Conservation (phyloP, 2,329 filamentous ascomycete species). For the Clarireedia homoeocarpa region DNA sequence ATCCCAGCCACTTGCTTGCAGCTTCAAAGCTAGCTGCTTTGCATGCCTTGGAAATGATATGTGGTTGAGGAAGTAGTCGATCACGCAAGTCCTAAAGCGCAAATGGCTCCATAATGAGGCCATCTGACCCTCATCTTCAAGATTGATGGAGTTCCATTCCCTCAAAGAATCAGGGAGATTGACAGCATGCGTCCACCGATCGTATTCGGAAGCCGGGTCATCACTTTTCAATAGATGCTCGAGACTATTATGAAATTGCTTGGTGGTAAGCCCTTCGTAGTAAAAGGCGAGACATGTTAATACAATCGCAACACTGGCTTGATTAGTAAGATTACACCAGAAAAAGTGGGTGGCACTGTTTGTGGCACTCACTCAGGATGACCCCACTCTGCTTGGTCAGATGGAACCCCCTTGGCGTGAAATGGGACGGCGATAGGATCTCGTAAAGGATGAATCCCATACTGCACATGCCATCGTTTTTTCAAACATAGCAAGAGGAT, state of each 20-base stretch:
- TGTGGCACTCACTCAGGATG: slow-evolving; percentile 45
- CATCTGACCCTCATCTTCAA: slow-evolving; percentile 47
- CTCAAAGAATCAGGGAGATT: slow-evolving; percentile 39
- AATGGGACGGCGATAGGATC: slow-evolving; percentile 60
- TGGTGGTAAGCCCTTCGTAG: slow-evolving; percentile 45
- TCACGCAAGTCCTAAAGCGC: slow-evolving; percentile 39
- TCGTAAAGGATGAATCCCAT: slow-evolving; percentile 46
- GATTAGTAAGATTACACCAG: background rate
- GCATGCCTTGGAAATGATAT: slow-evolving; percentile 59
- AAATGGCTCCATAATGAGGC: slow-evolving; percentile 42
- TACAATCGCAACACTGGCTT: slow-evolving; percentile 43
- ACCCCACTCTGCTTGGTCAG: slow-evolving; percentile 55
- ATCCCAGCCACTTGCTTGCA: slow-evolving; percentile 62
- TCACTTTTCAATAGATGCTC: slow-evolving; percentile 45
- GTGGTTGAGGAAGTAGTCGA: slow-evolving; percentile 55
- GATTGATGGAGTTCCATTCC: slow-evolving; percentile 50
- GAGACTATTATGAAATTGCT: slow-evolving; percentile 43
- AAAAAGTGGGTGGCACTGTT: background rate
- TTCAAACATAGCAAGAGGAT: slow-evolving; percentile 44
- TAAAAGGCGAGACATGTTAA: slow-evolving; percentile 63
- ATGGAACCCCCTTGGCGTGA: slow-evolving; percentile 56
- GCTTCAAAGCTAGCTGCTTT: slow-evolving; percentile 54
- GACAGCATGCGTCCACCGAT: slow-evolving; percentile 36
- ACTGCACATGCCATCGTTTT: slow-evolving; percentile 54
- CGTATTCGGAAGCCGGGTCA: slow-evolving; percentile 48